Conservation (phyloP, 2,329 filamentous ascomycete genomes). For the Hymenoscyphus salicellus region DNA sequence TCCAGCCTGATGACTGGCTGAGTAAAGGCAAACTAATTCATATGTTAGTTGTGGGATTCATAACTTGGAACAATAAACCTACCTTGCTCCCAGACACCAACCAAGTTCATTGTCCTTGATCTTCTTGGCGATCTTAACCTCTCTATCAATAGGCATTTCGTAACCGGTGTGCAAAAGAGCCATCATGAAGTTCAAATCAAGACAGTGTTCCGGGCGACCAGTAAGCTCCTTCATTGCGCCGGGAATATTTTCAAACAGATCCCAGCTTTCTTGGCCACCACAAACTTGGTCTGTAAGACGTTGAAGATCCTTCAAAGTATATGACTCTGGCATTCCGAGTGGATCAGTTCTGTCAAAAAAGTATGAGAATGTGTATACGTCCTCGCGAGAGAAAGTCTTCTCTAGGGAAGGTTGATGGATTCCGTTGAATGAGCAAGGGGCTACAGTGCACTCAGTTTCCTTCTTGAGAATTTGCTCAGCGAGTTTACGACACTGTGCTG, state of each 20-base stretch:
- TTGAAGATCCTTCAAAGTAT: slow-evolving; percentile 85
- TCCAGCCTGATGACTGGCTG: slow-evolving; percentile 79
- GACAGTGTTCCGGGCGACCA: slow-evolving; percentile 82
- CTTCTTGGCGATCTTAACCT: slow-evolving; percentile 98
- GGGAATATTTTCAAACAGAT: slow-evolving; percentile 71
- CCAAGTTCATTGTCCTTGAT: slow-evolving; percentile 95
- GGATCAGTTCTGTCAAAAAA: slow-evolving; percentile 94
- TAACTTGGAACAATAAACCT: slow-evolving; percentile 38
- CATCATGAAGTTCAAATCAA: slow-evolving; percentile 96
- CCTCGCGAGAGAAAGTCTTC: slow-evolving; percentile 88
- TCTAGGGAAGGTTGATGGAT: slow-evolving; percentile 88
- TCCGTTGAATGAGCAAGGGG: slow-evolving; percentile 98
- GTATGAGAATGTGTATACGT: slow-evolving; percentile 95
- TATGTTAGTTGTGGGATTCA: slow-evolving; percentile 38
- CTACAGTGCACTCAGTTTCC: slow-evolving; percentile 73
- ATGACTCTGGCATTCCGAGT: slow-evolving; percentile 96
- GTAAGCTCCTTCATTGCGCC: slow-evolving; percentile 76
- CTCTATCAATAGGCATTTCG: slow-evolving; percentile 93
- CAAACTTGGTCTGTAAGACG: slow-evolving; percentile 84
- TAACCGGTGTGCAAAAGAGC: slow-evolving; percentile 91
- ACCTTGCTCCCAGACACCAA: slow-evolving; percentile 97
- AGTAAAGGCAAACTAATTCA: slow-evolving; percentile 72
- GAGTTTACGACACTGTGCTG: slow-evolving; percentile 84
- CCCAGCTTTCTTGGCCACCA: slow-evolving; percentile 73
- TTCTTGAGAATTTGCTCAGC: slow-evolving; percentile 91